Evolutionary conservation across 768 basidiomycete species (phyloP).

Genomic region (Chalciporus sphaerocephalus): DNA sequence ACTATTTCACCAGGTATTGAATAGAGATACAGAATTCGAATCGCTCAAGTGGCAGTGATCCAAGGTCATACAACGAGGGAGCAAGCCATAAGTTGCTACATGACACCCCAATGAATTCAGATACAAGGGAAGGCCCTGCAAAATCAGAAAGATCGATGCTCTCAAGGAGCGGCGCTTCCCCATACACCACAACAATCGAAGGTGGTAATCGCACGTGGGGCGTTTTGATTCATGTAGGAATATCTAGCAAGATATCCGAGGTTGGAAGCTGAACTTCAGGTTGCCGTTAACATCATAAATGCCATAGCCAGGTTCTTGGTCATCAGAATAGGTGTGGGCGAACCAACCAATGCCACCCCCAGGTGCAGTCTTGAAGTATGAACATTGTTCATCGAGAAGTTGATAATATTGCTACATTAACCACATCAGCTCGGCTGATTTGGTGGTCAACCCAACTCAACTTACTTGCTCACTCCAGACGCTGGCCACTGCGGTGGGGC

Average conservation of each 20-base stretch:
- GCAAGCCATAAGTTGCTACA: background rate
- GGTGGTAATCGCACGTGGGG: background rate
- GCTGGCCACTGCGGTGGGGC: conserved; percentile 53
- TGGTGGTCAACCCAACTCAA: background rate
- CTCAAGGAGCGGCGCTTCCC: background rate
- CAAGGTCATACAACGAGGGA: background rate
- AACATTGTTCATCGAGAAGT: conserved; percentile 61
- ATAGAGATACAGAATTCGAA: too few relatives aligned
- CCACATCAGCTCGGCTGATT: background rate
- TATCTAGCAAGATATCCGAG: conserved; percentile 56
- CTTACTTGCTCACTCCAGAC: conserved; percentile 59
- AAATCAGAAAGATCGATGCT: background rate
- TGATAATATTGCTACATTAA: conserved; percentile 46
- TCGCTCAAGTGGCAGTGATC: too few relatives aligned
- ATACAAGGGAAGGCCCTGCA: too few relatives aligned
- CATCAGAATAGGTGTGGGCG: conserved; percentile 72
- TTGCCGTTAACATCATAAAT: conserved; percentile 48
- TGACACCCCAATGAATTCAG: too few relatives aligned
- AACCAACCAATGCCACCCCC: conserved; percentile 78
- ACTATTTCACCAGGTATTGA: too few relatives aligned
- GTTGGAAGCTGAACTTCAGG: conserved; percentile 62
- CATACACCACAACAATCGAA: background rate
- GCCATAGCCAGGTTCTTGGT: conserved; percentile 65
- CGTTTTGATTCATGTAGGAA: background rate
- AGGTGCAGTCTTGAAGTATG: conserved; percentile 51